Evolutionary conservation across 306 rosid species (phyloP).

Genomic region (Lotus japonicus): DNA sequence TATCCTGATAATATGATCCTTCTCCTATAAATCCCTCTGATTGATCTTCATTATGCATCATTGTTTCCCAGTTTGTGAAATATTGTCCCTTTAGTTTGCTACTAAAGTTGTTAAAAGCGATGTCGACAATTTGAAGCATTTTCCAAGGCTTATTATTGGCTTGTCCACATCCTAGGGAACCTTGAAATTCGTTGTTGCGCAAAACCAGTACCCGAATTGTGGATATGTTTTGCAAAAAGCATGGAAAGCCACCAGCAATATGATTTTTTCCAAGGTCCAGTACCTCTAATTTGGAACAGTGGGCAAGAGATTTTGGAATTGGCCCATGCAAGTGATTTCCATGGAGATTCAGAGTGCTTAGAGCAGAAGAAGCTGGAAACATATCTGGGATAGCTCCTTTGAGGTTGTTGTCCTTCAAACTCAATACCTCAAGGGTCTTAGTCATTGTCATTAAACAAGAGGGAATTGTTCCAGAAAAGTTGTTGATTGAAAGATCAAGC

Average conservation of each 20-base stretch:
- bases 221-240: constrained; percentile 12
- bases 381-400: constrained; percentile 1
- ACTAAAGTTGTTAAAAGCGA: constrained; percentile 33
- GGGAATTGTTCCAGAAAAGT: constrained; percentile 20
- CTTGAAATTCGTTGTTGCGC: constrained; percentile 25
- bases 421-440: neutral
- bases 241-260: constrained; percentile 14
- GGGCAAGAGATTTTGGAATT: constrained; percentile 32
- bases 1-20: constrained; percentile 21
- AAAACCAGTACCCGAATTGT: constrained; percentile 28
- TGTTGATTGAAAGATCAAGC: constrained; percentile 33
- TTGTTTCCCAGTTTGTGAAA: constrained; percentile 19
- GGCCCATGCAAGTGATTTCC: constrained; percentile 3
- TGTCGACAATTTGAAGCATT: constrained; percentile 32
- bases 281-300: neutral
- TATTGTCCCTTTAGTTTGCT: constrained; percentile 4
- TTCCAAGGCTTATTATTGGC: constrained; percentile 6
- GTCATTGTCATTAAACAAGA: constrained; percentile 6
- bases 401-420: constrained; percentile 10
- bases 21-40: neutral
- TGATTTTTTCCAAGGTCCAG: constrained; percentile 32
- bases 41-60: neutral
- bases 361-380: neutral
- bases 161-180: constrained; percentile 9
- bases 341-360: constrained; percentile 26